phyloP scores from a whole-genome alignment of 306 rosid genomes.

The Trifolium pratense region DNA sequence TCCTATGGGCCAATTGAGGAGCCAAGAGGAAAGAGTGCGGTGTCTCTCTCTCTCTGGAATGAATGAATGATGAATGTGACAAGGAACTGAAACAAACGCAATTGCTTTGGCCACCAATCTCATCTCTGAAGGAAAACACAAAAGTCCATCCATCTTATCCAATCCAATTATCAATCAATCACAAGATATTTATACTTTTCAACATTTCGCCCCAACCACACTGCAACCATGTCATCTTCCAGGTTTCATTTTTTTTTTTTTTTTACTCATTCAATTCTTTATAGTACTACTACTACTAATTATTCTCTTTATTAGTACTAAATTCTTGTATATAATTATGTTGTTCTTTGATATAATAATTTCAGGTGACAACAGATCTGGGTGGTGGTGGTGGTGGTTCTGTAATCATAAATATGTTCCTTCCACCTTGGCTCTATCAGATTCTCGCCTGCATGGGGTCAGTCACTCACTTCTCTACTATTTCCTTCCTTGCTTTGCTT shows the following conservation, averaged over 20 bases:
- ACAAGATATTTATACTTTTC: too few relatives aligned
- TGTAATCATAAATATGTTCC: too few relatives aligned
- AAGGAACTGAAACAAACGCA: neutral
- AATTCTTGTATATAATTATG: too few relatives aligned
- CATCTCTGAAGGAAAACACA: too few relatives aligned
- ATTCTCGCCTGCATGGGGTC: conserved; percentile 60
- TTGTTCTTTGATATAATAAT: too few relatives aligned
- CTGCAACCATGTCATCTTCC: conserved; percentile 44
- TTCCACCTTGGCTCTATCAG: too few relatives aligned
- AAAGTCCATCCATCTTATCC: conserved; percentile 27
- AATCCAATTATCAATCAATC: neutral
- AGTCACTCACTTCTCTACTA: conserved; percentile 38
- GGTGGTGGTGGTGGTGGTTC: too few relatives aligned
- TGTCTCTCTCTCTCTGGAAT: neutral
- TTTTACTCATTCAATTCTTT: too few relatives aligned
- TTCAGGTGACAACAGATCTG: too few relatives aligned
- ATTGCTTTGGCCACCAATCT: neutral
- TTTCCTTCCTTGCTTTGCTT: neutral
- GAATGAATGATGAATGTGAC: neutral
- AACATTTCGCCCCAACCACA: conserved; percentile 12
- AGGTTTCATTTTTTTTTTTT: conserved; percentile 34
- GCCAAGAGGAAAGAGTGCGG: neutral
- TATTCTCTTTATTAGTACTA: too few relatives aligned
- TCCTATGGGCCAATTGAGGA: neutral
- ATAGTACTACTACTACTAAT: too few relatives aligned